Conservation (phyloP, 2,329 filamentous ascomycete genomes). For the Ophiognomonia clavigignenti-juglandacearum region DNA sequence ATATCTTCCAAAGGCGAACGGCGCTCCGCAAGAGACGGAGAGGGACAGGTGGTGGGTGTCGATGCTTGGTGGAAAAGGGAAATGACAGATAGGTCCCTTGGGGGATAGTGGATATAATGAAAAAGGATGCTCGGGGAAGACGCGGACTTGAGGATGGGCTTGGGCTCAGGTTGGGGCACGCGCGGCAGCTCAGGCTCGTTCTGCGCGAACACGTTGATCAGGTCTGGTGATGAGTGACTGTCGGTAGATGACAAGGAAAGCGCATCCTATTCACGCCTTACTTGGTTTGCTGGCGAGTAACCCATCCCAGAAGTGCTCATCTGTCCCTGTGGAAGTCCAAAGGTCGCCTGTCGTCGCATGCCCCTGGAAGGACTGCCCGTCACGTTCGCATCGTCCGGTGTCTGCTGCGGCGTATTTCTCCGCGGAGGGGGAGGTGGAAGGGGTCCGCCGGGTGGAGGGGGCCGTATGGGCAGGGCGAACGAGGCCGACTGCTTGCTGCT, state of each 20-base stretch:
- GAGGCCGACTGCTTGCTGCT: constrained; percentile 44
- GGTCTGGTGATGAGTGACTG: not conserved
- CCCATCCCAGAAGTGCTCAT: constrained; percentile 23
- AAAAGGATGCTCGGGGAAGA: constrained; percentile 2
- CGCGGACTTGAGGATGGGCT: not conserved
- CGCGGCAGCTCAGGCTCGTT: too few species aligned
- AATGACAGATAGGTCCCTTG: constrained; percentile 1
- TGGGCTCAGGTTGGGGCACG: not conserved
- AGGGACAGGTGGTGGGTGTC: not conserved
- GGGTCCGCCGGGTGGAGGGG: constrained; percentile 53
- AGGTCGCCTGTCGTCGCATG: constrained; percentile 48
- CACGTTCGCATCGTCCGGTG: constrained; percentile 45
- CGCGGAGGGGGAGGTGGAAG: constrained; percentile 57
- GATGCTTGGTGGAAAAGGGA: constrained; percentile 9
- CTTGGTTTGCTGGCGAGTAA: constrained; percentile 25
- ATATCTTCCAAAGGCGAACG: not conserved
- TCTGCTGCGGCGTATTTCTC: constrained; percentile 51
- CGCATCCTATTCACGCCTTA: constrained; percentile 23
- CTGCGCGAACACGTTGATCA: too few species aligned
- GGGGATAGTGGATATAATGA: not conserved
- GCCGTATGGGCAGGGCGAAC: constrained; percentile 61
- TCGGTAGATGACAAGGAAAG: constrained; percentile 11
- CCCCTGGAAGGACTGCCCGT: constrained; percentile 28
- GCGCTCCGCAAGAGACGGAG: not conserved
- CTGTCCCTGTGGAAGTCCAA: constrained; percentile 41